Evolutionary conservation across 2,329 filamentous ascomycete species (phyloP).

Genomic region (Fusarium sterilihyphosum): DNA sequence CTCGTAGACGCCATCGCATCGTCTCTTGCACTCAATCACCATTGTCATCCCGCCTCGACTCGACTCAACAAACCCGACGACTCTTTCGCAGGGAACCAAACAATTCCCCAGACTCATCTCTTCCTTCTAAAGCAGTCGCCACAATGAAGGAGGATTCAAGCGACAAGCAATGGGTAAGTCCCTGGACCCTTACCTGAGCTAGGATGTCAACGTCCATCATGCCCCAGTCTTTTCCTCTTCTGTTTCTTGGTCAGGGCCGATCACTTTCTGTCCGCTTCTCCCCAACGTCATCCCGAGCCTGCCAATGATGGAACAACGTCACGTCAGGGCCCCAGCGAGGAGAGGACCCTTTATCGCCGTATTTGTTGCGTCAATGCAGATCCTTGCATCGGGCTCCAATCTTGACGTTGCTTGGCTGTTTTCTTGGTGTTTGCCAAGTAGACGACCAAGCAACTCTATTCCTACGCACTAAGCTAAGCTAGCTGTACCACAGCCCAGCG

Average conservation of each 20-base stretch:
- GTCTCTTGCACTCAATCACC: not conserved
- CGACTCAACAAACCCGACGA: not conserved
- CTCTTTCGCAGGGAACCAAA: not conserved
- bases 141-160: constrained; percentile 39
- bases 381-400: constrained; percentile 16
- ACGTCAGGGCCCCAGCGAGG: constrained; percentile 22
- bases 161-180: constrained; percentile 62
- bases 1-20: not conserved
- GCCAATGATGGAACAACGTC: constrained; percentile 22
- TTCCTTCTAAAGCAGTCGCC: constrained; percentile 1
- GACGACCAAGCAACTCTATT: constrained; percentile 3
- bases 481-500: constrained; percentile 10
- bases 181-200: constrained; percentile 22
- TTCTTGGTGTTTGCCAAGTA: constrained; percentile 35
- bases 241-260: constrained; percentile 11
- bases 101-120: not conserved
- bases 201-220: constrained; percentile 11
- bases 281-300: constrained; percentile 37
- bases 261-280: constrained; percentile 13
- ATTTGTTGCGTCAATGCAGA: constrained; percentile 37
- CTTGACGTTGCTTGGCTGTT: constrained; percentile 16
- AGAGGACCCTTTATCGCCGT: constrained; percentile 28
- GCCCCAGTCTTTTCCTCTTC: constrained; percentile 25
- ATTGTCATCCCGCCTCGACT: not conserved
- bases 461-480: not conserved